Conservation (phyloP, 768 basidiomycete species). For the Austroboletus festivus region DNA sequence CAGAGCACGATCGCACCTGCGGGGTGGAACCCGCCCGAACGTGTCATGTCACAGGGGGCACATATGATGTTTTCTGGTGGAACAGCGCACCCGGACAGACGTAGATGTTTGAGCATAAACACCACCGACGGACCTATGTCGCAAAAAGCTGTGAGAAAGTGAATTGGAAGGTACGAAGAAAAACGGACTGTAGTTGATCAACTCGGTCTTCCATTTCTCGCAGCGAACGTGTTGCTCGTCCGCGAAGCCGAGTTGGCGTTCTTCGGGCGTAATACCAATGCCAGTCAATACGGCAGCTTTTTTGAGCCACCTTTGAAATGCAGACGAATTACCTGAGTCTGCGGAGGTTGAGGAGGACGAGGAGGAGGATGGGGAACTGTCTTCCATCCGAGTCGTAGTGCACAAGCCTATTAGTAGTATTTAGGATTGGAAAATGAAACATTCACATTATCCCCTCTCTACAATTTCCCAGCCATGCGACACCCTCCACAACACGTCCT, state of each 20-base stretch:
- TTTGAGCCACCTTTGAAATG: slow-evolving; percentile 54
- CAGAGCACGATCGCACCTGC: slow-evolving; percentile 82
- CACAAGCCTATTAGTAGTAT: no score
- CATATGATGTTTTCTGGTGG: no score
- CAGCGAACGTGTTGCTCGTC: slow-evolving; percentile 46
- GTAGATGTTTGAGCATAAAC: slow-evolving; percentile 92
- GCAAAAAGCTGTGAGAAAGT: neutral
- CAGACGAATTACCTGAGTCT: slow-evolving; percentile 21
- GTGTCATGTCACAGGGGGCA: no score
- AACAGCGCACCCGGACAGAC: no score
- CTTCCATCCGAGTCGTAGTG: slow-evolving; percentile 27
- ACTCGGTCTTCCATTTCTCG: slow-evolving; percentile 65
- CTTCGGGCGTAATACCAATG: slow-evolving; percentile 44
- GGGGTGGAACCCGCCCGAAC: slow-evolving; percentile 83
- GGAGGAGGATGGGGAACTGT: slow-evolving; percentile 17
- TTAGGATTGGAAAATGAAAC: no score
- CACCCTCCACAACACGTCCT: slow-evolving; percentile 63
- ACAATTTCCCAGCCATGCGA: slow-evolving; percentile 52
- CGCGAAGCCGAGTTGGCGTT: slow-evolving; percentile 35
- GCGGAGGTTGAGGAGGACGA: slow-evolving; percentile 22
- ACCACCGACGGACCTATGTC: slow-evolving; percentile 76
- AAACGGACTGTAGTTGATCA: slow-evolving; percentile 67
- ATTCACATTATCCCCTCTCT: slow-evolving; percentile 47
- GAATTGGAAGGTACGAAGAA: slow-evolving; percentile 9
- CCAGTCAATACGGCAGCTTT: no score